phyloP scores from a whole-genome alignment of 345 rosid genomes.

The Bretschneidera sinensis region DNA sequence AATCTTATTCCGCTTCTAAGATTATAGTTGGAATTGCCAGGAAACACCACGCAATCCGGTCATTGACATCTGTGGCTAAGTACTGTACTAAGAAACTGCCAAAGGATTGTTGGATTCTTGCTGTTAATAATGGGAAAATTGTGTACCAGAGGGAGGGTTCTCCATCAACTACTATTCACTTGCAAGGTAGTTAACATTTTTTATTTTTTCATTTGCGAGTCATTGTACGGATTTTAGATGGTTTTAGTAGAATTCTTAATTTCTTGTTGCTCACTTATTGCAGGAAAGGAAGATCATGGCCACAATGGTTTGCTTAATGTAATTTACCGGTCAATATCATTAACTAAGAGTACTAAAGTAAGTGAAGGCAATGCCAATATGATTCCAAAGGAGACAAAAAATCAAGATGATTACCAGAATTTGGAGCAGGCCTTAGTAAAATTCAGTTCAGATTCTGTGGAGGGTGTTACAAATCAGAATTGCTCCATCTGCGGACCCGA shows the following conservation, averaged over 20 bases:
- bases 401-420: slow-evolving; percentile 25
- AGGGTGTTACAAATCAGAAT: slow-evolving; percentile 22
- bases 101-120: slow-evolving; percentile 51
- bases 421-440: slow-evolving; percentile 42
- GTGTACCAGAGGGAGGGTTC: slow-evolving; percentile 60
- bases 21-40: slow-evolving; percentile 63
- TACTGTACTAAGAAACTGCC: slow-evolving; percentile 75
- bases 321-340: slow-evolving; percentile 49
- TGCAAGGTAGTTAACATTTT: slow-evolving; percentile 37
- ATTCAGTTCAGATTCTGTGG: slow-evolving; percentile 27
- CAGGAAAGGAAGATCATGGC: slow-evolving; percentile 47
- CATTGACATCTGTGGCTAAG: slow-evolving; percentile 71
- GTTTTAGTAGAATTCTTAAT: slow-evolving; percentile 2
- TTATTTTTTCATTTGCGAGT: neutral
- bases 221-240: slow-evolving; percentile 1
- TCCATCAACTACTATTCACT: slow-evolving; percentile 21
- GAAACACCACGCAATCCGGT: slow-evolving; percentile 45
- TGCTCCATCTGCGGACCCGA: slow-evolving; percentile 60
- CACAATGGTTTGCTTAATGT: slow-evolving; percentile 45
- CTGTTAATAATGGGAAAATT: slow-evolving; percentile 74
- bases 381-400: slow-evolving; percentile 10
- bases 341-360: slow-evolving; percentile 44
- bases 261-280: slow-evolving; percentile 9
- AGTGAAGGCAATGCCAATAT: slow-evolving; percentile 30
- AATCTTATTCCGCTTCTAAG: slow-evolving; percentile 50